phyloP scores from a whole-genome alignment of 352 stramenopile species.

The Globisporangium echinulatum region DNA sequence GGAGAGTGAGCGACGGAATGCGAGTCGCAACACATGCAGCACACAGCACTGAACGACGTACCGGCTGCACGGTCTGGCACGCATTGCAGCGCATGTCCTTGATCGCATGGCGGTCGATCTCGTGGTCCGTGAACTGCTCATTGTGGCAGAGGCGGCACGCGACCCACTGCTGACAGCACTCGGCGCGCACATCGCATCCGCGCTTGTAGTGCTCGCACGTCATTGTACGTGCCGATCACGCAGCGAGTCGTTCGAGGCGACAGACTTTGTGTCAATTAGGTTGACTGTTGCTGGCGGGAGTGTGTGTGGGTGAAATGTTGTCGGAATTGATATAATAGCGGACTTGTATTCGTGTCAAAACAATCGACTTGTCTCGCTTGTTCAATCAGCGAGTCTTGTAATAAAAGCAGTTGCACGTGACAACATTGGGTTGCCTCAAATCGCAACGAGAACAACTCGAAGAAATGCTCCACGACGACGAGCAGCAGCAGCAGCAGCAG shows the following conservation, averaged over 20 bases:
- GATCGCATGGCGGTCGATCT: constrained; percentile 76
- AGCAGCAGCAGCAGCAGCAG: not conserved
- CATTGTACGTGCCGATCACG: not conserved
- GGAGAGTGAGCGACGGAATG: no score
- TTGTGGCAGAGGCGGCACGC: constrained; percentile 71
- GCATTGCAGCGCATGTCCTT: constrained; percentile 55
- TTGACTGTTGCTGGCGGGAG: not conserved
- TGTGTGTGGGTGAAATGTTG: no score
- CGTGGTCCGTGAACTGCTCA: constrained; percentile 40
- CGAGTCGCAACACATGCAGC: not conserved
- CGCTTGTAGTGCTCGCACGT: constrained; percentile 57
- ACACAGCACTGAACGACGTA: constrained; percentile 14
- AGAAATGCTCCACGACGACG: not conserved
- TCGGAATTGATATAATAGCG: no score
- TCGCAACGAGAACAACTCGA: not conserved
- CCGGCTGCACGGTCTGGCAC: constrained; percentile 53
- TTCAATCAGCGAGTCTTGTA: not conserved
- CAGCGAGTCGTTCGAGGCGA: not conserved
- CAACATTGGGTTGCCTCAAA: no score
- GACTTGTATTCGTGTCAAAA: not conserved
- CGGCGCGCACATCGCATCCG: constrained; percentile 57
- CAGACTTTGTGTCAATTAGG: not conserved
- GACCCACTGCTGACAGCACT: constrained; percentile 74
- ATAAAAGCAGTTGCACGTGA: not conserved
- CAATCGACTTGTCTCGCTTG: not conserved